phyloP scores from a whole-genome alignment of 2,329 filamentous ascomycete genomes.

The Remersonia thermophila region DNA sequence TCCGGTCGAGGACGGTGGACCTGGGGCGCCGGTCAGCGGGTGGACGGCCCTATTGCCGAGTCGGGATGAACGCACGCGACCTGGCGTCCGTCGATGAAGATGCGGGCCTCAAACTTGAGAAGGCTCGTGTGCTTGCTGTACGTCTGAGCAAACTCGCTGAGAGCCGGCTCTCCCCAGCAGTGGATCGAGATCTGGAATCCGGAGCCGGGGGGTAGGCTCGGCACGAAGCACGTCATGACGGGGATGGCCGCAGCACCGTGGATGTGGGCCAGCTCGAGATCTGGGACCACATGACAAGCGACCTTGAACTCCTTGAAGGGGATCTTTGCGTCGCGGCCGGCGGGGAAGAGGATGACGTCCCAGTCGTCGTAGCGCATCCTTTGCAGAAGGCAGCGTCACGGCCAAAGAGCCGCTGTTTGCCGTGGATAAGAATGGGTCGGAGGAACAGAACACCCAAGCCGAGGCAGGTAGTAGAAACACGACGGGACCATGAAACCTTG shows the following conservation, averaged over 20 bases:
- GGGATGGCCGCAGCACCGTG: slow-evolving; percentile 43
- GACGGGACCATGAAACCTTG: neutral
- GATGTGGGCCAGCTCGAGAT: slow-evolving; percentile 39
- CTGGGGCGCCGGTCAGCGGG: slow-evolving; percentile 24
- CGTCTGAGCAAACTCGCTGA: slow-evolving; percentile 44
- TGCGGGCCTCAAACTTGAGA: slow-evolving; percentile 50
- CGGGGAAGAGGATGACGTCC: slow-evolving; percentile 73
- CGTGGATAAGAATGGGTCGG: slow-evolving; percentile 5
- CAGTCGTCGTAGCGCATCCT: slow-evolving; percentile 74
- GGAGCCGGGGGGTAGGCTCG: slow-evolving; percentile 44
- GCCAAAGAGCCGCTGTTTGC: slow-evolving; percentile 16
- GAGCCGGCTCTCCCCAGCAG: slow-evolving; percentile 52
- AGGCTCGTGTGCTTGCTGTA: slow-evolving; percentile 44
- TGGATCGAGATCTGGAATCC: slow-evolving; percentile 65
- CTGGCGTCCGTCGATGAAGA: slow-evolving; percentile 56
- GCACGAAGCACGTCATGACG: slow-evolving; percentile 58
- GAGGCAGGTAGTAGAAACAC: slow-evolving; percentile 2
- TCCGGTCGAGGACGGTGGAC: slow-evolving; percentile 41
- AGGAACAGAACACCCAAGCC: slow-evolving; percentile 1
- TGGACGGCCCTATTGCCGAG: neutral
- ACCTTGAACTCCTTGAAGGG: slow-evolving; percentile 77
- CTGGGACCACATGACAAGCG: slow-evolving; percentile 56
- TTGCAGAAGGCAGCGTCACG: slow-evolving; percentile 3
- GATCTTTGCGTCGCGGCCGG: slow-evolving; percentile 41
- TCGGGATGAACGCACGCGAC: slow-evolving; percentile 38